Evolutionary conservation across 176 grass and related monocot genomes (phyloP), one percentile per base, ranked within the genome.

Genomic region (Poa annua): DNA sequence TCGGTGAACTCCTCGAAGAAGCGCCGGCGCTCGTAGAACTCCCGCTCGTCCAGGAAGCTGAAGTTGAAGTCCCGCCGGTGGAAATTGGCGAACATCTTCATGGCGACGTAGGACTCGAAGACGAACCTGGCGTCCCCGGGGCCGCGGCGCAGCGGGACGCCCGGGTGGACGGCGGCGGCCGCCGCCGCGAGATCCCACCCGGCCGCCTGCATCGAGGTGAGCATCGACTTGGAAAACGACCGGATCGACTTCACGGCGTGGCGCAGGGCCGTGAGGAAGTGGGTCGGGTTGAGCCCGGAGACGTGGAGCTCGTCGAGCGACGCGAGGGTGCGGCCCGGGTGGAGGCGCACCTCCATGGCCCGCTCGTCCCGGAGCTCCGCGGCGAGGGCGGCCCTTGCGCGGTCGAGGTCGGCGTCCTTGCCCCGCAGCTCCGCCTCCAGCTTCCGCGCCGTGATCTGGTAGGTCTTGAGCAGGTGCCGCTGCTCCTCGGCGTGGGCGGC

Each of bases 1-100:
- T 87, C 89, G 21, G 68, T 94, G 85, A 99, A 99, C 88, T 99
- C 97, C 32, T 96, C 91, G 67, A 99, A 99, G 85, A 96, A 99
- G 5, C 60, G 87, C 1, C 89, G 85, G 0, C 77, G 87, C 69
- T 88, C 86, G 87, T 92, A 99, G 51, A 76, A 77, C 65, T 85
- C 84, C n/a, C 85, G 85, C 39, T 99, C 97, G 75, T 83, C 87
- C 1, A 94, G 41, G 79, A 89, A 95, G 73, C 88, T 80, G 39
- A 96, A 78, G 29, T 99, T 96, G 85, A 94, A 90, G 78, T 93
- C 88, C 32, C 81, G 66, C 4, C 78, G 82, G 82, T 99, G 93
- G 89, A 99, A 99, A 48, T 96, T 92, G 26, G 97, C 90, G 93
- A 99, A 96, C 88, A 99, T 89, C 81, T 90, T 88, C 88, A 90